Evolutionary conservation across 345 rosid genomes (phyloP).

Genomic region (Camelina neglecta): DNA sequence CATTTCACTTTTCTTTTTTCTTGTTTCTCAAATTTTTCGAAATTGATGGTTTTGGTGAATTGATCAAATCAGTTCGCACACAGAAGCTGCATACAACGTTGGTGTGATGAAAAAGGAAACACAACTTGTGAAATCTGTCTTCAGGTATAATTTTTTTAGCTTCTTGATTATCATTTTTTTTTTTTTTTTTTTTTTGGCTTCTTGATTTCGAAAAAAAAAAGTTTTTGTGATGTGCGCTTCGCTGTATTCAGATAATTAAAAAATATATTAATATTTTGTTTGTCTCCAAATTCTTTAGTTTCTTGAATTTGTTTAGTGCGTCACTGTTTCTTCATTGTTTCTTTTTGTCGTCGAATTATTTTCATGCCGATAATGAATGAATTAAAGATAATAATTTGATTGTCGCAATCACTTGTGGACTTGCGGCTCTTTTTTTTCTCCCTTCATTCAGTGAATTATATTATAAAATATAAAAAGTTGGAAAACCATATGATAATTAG

Average conservation of each 20-base stretch:
- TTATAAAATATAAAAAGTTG: no score
- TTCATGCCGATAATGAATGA: constrained; percentile 17
- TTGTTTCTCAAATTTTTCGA: no score
- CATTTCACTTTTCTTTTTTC: no score
- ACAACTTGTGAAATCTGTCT: constrained; percentile 94
- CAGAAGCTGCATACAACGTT: constrained; percentile 94
- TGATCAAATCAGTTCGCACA: constrained; percentile 44
- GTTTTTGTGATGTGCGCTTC: constrained; percentile 29
- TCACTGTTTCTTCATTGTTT: constrained; percentile 40
- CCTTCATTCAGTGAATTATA: not conserved
- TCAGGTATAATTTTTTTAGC: constrained; percentile 52
- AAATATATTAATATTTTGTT: not conserved
- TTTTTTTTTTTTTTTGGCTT: not conserved
- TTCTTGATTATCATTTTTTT: not conserved
- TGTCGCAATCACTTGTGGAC: constrained; percentile 19
- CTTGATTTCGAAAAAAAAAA: not conserved
- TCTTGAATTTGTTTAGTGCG: constrained; percentile 25
- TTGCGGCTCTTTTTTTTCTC: not conserved
- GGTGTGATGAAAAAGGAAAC: constrained; percentile 98
- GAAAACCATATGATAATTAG: not conserved
- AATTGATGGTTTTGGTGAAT: no score
- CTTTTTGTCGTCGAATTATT: constrained; percentile 30
- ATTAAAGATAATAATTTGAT: not conserved
- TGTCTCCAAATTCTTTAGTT: constrained; percentile 23
- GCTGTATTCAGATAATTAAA: constrained; percentile 33